Conservation (phyloP, 306 rosid species). For the Parietaria judaica region DNA sequence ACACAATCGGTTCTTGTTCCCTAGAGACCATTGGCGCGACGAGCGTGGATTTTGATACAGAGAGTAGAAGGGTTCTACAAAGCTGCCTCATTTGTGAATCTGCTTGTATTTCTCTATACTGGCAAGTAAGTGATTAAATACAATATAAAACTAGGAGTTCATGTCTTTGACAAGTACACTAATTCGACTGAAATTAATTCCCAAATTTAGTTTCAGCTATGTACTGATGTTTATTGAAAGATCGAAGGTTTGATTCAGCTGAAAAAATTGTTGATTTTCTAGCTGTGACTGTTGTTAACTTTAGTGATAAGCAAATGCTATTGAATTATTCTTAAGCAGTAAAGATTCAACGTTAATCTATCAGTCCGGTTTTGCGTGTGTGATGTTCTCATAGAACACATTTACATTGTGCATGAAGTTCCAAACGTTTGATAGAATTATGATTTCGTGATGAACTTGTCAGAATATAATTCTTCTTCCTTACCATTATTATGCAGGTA, state of each 20-base stretch:
- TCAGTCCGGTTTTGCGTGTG: too few relatives aligned
- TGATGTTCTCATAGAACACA: too few relatives aligned
- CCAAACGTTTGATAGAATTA: not conserved
- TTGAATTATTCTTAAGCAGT: not conserved
- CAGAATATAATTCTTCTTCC: too few relatives aligned
- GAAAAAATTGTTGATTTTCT: too few relatives aligned
- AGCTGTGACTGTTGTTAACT: too few relatives aligned
- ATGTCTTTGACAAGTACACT: not conserved
- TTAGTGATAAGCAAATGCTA: too few relatives aligned
- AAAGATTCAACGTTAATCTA: not conserved
- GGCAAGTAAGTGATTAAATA: conserved; percentile 56
- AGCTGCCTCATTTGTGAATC: conserved; percentile 93
- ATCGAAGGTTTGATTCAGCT: too few relatives aligned
- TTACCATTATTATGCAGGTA: conserved; percentile 41
- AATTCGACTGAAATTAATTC: too few relatives aligned
- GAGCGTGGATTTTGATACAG: conserved; percentile 68
- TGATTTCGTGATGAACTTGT: too few relatives aligned
- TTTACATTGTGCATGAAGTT: conserved; percentile 5
- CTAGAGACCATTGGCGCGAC: conserved; percentile 82
- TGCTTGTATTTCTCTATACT: conserved; percentile 92
- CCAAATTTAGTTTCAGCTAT: too few relatives aligned
- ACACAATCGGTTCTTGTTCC: conserved; percentile 19
- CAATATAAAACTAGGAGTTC: not conserved
- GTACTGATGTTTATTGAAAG: too few relatives aligned
- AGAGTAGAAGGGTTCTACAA: conserved; percentile 81